A percentile compares a stretch with the other conserved stretches of the same genome.
Evolutionary conservation across 1,284 basidiomycete species (phyloP).

Genomic region (Salmacisia buchloeana): DNA sequence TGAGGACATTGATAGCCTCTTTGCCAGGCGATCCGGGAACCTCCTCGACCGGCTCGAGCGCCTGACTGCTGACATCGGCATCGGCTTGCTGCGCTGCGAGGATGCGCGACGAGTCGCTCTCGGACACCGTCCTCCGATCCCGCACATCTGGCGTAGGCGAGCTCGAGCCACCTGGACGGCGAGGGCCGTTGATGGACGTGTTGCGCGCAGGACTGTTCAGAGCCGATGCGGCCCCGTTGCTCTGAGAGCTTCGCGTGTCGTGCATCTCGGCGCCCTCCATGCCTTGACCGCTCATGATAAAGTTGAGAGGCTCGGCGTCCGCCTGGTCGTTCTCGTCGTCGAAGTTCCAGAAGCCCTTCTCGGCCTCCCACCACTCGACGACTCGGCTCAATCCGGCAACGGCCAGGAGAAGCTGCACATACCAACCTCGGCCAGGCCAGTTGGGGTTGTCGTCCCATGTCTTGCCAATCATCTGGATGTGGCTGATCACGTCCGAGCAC

Average conservation of each 20-base stretch:
- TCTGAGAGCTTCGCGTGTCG: neutral
- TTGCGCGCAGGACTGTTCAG: slow-evolving; percentile 2
- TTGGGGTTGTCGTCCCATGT: slow-evolving; percentile 96
- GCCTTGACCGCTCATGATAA: slow-evolving; percentile 26
- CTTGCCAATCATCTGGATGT: slow-evolving; percentile 82
- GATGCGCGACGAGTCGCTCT: slow-evolving; percentile 14
- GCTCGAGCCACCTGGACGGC: slow-evolving; percentile 13
- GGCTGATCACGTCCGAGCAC: slow-evolving; percentile 79
- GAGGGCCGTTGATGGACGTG: slow-evolving; percentile 1
- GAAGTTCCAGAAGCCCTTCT: slow-evolving; percentile 99
- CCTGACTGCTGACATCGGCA: slow-evolving; percentile 56
- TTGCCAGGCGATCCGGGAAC: slow-evolving; percentile 8
- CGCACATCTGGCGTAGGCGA: slow-evolving; percentile 31
- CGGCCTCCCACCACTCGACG: slow-evolving; percentile 99
- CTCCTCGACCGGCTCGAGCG: slow-evolving; percentile 76
- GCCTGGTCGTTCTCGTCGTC: slow-evolving; percentile 71
- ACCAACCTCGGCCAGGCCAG: slow-evolving; percentile 97
- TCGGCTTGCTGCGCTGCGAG: slow-evolving; percentile 2
- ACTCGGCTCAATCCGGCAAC: slow-evolving; percentile 92
- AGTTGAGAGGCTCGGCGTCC: slow-evolving; percentile 51
- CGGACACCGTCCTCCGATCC: slow-evolving; percentile 13
- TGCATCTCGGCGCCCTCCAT: neutral
- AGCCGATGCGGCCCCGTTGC: neutral
- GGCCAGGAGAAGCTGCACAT: slow-evolving; percentile 81
- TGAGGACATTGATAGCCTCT: slow-evolving; percentile 56